Percentiles rank a stretch among this genome's conserved stretches.
Evolutionary conservation across 2,329 filamentous ascomycete species (phyloP).

Genomic region (Cercospora nicotianae): DNA sequence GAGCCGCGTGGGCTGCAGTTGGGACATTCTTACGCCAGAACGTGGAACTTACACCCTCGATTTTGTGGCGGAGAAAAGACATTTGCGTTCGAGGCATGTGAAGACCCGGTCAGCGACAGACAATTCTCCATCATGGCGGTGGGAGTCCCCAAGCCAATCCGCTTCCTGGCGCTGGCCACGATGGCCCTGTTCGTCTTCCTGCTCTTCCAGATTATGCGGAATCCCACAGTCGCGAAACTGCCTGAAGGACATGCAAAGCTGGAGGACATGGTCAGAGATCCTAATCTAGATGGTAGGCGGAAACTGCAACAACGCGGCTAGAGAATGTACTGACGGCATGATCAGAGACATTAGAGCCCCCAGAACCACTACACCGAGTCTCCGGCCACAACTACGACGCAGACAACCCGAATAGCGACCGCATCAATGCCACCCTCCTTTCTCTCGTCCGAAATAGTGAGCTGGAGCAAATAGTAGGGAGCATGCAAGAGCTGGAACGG

Average conservation of each 20-base stretch:
- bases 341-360: conserved; percentile 69
- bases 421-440: conserved; percentile 90
- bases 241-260: conserved; percentile 43
- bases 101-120: background rate
- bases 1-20: background rate
- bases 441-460: conserved; percentile 92
- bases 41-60: background rate
- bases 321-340: background rate
- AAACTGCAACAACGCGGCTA: background rate
- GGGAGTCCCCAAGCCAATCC: conserved; percentile 82
- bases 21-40: background rate
- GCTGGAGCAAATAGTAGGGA: conserved; percentile 76
- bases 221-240: conserved; percentile 47
- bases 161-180: conserved; percentile 71
- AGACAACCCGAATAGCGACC: conserved; percentile 70
- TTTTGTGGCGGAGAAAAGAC: background rate
- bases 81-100: background rate
- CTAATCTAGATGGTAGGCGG: conserved; percentile 77
- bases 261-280: conserved; percentile 71
- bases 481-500: conserved; percentile 86
- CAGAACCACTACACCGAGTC: conserved; percentile 70
- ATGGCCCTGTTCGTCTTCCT: conserved; percentile 75
- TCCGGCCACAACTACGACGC: conserved; percentile 72
- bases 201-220: conserved; percentile 70
- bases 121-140: conserved; percentile 67